Base-by-base conservation (phyloP, 1,284 basidiomycete genomes). In the Leucocoprinus gongylophorus region DNA sequence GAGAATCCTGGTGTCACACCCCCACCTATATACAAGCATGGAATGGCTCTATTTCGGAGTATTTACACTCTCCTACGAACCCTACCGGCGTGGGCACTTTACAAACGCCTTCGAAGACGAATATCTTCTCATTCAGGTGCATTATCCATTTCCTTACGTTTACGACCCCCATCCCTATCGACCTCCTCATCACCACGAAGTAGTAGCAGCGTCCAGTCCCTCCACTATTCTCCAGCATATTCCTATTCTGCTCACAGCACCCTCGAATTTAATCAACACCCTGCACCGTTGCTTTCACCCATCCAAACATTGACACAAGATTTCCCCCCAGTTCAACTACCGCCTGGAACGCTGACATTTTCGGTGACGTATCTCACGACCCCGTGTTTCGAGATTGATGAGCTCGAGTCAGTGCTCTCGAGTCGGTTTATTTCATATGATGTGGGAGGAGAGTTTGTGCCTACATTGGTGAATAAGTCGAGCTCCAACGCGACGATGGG, bases 11-110 rank as follows among this genome's bases (percentile, higher is more conserved):
- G 83, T 47, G 72, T 84, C 39, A 76, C 79, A 5, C 79, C 83
- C n/a, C 74, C 85, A 0, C 85, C 81, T 15, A 83, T 88, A 53
- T 91, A 91, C 76, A 90, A 91, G 66, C 81, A 88, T 58, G 80
- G 83, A 28, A 89, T 91, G 59, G 78, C 84, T 37, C 74, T 88
- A 35, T 89, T 90, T 68, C 76, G 88, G 48, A 85, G 83, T 62
- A 63, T 89, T 4, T 91, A 75, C 68, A 83, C 79, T 30, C 66
- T 90, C 38, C 71, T 89, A 42, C 75, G 85, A 49, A 73, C 87
- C 21, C 71, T 89, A 6, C 88, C 88, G 20, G 71, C 81, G 1
- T 90, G 86, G 85, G 81, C 79, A 61, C 73, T 88, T 35, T 75
- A 77, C 61, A 79, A 79, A 59, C 78, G 79, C 39, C 67, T 87